phyloP scores from a whole-genome alignment of 257 asterid genomes.

The Ilex aquifolium region DNA sequence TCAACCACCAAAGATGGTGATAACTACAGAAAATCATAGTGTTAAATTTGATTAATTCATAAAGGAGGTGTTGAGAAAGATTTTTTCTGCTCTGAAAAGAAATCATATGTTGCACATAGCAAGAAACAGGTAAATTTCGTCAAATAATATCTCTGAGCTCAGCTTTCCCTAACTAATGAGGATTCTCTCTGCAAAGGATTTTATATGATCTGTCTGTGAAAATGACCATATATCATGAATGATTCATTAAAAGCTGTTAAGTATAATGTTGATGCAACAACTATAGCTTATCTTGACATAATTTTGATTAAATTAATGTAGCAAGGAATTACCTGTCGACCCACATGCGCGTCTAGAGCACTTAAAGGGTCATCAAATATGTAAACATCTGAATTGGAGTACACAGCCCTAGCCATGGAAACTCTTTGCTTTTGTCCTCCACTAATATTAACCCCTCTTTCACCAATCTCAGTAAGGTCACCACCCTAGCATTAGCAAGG shows the following conservation, averaged over 20 bases:
- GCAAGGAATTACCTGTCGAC: constrained; percentile 56
- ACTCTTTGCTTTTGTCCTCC: constrained; percentile 98
- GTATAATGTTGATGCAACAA: background rate
- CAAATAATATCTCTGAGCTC: background rate
- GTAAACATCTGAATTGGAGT: constrained; percentile 78
- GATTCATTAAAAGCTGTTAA: too few species aligned
- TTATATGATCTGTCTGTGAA: background rate
- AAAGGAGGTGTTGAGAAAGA: too few species aligned
- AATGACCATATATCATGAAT: too few species aligned
- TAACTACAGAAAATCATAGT: too few species aligned
- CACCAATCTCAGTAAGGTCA: constrained; percentile 94
- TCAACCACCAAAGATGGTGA: too few species aligned
- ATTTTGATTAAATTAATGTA: background rate
- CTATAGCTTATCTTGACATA: background rate
- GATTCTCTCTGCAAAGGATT: too few species aligned
- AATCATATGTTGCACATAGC: background rate
- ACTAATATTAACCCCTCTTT: constrained; percentile 88
- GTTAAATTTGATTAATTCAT: too few species aligned
- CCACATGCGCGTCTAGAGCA: constrained; percentile 88
- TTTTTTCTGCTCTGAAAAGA: too few species aligned
- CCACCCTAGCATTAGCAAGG: constrained; percentile 48
- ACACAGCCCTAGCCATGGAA: constrained; percentile 93
- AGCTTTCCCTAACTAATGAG: too few species aligned
- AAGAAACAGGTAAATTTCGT: background rate
- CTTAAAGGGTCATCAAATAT: constrained; percentile 89